phyloP scores from a whole-genome alignment of 345 rosid species.

The Eucalyptus polybractea region DNA sequence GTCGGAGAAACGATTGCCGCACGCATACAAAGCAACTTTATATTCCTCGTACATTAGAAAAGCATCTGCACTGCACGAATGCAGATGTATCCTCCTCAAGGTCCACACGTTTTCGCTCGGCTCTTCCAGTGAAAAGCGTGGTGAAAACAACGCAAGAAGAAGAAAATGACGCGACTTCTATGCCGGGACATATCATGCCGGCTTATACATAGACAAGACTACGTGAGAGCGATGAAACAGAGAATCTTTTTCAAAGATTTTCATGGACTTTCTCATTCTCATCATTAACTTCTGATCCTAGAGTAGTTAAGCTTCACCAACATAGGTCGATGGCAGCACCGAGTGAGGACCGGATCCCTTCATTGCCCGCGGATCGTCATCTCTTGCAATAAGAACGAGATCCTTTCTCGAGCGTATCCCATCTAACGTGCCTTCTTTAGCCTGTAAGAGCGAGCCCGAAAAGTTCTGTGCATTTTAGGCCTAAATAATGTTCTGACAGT shows the following conservation, averaged over 20 bases:
- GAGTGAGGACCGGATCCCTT: background rate
- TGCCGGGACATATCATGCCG: background rate
- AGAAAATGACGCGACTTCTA: background rate
- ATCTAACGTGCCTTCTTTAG: background rate
- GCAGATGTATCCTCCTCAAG: background rate
- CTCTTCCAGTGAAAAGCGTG: background rate
- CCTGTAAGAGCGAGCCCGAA: background rate
- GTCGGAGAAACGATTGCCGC: background rate
- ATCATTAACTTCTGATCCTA: background rate
- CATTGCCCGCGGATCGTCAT: background rate
- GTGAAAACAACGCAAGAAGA: background rate
- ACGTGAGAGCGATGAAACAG: background rate
- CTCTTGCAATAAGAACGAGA: background rate
- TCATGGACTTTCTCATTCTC: background rate
- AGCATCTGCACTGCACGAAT: background rate
- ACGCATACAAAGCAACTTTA: background rate
- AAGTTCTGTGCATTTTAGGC: background rate
- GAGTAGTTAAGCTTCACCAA: background rate
- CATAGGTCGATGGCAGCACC: background rate
- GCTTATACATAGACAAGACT: background rate
- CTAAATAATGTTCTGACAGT: background rate
- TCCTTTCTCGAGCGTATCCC: background rate
- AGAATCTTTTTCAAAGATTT: background rate
- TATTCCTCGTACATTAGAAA: background rate
- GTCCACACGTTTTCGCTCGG: background rate